A percentile compares a stretch with the other conserved stretches of the same genome.
Conservation (phyloP, 1,139 yeast genomes). For the Scheffersomyces lignicola region DNA sequence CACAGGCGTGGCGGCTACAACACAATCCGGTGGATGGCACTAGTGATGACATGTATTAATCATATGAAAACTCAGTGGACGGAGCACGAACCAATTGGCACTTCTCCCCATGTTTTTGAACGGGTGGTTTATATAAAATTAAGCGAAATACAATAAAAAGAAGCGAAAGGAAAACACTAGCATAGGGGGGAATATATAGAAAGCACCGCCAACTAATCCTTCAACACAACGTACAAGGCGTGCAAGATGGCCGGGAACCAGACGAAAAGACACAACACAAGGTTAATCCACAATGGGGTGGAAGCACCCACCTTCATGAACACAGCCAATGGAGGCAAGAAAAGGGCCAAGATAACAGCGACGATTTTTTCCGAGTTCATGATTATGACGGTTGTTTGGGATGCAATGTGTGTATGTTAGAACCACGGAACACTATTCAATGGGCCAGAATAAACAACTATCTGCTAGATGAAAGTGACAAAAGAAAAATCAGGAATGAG, state of each 20-base stretch:
- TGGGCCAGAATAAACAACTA: background rate
- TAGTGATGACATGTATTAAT: too few species aligned
- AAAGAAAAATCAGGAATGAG: background rate
- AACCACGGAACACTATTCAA: background rate
- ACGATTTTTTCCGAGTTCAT: constrained; percentile 48
- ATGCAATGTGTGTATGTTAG: constrained; percentile 3
- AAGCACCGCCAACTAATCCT: constrained; percentile 20
- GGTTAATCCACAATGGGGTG: constrained; percentile 60
- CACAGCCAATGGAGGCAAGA: constrained; percentile 74
- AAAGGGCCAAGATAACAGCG: constrained; percentile 47
- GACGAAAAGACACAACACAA: constrained; percentile 58
- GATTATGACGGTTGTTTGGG: constrained; percentile 6
- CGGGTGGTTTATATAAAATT: too few species aligned
- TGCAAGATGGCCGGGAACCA: constrained; percentile 80
- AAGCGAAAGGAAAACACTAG: too few species aligned
- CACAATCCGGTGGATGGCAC: too few species aligned
- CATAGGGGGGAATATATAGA: too few species aligned
- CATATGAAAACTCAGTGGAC: too few species aligned
- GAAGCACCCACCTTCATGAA: constrained; percentile 65
- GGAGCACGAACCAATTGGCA: too few species aligned
- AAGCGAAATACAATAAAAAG: too few species aligned
- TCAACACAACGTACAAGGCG: constrained; percentile 62
- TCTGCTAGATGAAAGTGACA: background rate
- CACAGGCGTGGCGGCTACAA: too few species aligned
- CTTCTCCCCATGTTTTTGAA: too few species aligned